Conservation (phyloP, 2,329 filamentous ascomycete genomes). For the Venturia carpophila region DNA sequence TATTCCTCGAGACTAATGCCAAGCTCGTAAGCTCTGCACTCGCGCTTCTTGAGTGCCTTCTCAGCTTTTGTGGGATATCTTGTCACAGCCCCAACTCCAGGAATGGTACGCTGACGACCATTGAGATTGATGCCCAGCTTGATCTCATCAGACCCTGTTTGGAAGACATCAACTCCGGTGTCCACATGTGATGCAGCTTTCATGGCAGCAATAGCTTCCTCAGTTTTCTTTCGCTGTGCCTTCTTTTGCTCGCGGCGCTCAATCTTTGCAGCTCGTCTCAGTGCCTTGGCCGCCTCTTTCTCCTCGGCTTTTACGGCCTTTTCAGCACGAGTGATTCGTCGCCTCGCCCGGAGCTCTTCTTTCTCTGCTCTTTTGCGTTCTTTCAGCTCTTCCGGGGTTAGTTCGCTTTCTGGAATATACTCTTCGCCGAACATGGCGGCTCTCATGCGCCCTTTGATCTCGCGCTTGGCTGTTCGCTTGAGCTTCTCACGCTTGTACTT, state of each 20-base stretch:
- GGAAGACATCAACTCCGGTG: constrained; percentile 7
- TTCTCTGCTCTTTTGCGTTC: constrained; percentile 6
- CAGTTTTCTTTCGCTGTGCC: constrained; percentile 1
- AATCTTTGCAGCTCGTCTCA: constrained; percentile 11
- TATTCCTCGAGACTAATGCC: constrained; percentile 15
- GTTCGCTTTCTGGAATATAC: constrained; percentile 12
- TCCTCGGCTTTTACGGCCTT: not conserved
- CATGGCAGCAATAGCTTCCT: constrained; percentile 1
- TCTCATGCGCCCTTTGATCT: constrained; percentile 13
- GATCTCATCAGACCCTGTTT: constrained; percentile 14
- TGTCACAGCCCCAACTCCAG: constrained; percentile 18
- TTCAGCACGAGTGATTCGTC: constrained; percentile 1
- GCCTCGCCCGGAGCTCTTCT: not conserved
- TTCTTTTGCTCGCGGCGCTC: constrained; percentile 13
- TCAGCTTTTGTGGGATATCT: constrained; percentile 14
- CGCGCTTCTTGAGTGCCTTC: constrained; percentile 18
- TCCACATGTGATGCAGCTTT: not conserved
- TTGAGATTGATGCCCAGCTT: constrained; percentile 15
- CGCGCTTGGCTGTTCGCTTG: constrained; percentile 15
- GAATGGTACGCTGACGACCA: constrained; percentile 17
- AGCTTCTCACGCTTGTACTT: constrained; percentile 18
- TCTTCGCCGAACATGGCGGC: constrained; percentile 6
- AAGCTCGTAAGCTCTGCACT: constrained; percentile 13
- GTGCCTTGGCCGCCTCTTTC: constrained; percentile 7
- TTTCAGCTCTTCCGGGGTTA: constrained; percentile 1